These are phyloP conservation scores for Cicer cuneatum DNA, from an alignment of 306 rosid genomes.

Conservation along the genomic window DNA sequence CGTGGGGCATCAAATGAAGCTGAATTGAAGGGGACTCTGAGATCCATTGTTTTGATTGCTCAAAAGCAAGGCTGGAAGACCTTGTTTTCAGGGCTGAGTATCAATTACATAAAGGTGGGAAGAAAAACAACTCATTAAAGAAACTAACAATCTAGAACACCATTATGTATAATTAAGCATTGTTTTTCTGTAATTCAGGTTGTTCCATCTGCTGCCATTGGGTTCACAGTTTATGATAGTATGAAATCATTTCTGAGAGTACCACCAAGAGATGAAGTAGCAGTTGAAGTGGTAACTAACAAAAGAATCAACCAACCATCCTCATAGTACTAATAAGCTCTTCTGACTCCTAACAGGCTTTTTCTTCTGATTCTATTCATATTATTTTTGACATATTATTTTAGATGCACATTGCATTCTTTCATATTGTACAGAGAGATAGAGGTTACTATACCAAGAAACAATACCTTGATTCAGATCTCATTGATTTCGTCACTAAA, in stretches of 20 bases:
- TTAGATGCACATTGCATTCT: conserved; percentile 63
- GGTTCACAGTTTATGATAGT: conserved; percentile 88
- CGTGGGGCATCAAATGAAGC: conserved; percentile 54
- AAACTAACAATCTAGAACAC: conserved; percentile 1
- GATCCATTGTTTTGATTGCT: conserved; percentile 70
- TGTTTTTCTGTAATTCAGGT: conserved; percentile 61
- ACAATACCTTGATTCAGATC: conserved; percentile 31
- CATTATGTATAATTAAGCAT: conserved; percentile 40
- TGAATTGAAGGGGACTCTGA: conserved; percentile 78
- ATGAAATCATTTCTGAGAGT: conserved; percentile 76
- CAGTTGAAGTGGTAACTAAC: conserved; percentile 59
- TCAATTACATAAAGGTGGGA: conserved; percentile 87
- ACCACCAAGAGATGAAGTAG: conserved; percentile 83
- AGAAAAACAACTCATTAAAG: conserved; percentile 30
- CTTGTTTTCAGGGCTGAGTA: conserved; percentile 93
- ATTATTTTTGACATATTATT: conserved; percentile 35
- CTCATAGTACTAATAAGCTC: conserved; percentile 42
- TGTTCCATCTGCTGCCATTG: conserved; percentile 96
- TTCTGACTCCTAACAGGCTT: conserved; percentile 44
- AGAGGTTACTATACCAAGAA: conserved; percentile 36
- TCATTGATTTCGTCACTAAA: conserved; percentile 42
- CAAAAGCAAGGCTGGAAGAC: conserved; percentile 86
- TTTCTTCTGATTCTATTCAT: conserved; percentile 37
- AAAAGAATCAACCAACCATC: conserved; percentile 60
- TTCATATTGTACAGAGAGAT: conserved; percentile 50